These are phyloP conservation scores for Deinandra increscens DNA, from an alignment of 129 eudicot species.

Conservation along the genomic window DNA sequence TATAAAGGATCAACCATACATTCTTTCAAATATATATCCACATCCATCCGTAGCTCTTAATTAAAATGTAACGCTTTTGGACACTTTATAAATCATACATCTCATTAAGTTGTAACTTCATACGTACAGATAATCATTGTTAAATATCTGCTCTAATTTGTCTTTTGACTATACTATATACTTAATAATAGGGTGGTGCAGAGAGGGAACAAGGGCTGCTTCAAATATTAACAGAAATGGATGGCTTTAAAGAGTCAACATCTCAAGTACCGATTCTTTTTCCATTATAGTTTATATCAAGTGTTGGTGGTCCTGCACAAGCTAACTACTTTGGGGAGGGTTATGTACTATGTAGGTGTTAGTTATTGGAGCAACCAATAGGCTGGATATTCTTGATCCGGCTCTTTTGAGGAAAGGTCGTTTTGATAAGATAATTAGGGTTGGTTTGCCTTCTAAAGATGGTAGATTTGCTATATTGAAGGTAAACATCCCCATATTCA, in stretches of 20 bases:
- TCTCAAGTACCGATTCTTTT: conserved; percentile 50
- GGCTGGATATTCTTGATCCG: conserved; percentile 95
- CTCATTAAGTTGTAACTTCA: background rate
- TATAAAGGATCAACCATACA: background rate
- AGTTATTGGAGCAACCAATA: conserved; percentile 92
- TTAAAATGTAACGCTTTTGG: background rate
- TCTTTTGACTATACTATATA: background rate
- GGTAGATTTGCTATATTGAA: conserved; percentile 87
- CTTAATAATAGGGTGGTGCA: conserved; percentile 82
- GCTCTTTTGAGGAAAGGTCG: conserved; percentile 95
- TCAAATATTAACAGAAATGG: conserved; percentile 95
- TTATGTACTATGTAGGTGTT: conserved; percentile 47
- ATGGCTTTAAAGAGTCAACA: conserved; percentile 85
- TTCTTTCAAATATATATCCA: background rate
- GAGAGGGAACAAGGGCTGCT: conserved; percentile 99
- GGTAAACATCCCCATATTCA: conserved; percentile 35
- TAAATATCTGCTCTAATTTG: background rate
- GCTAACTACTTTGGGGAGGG: conserved; percentile 5
- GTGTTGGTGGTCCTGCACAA: conserved; percentile 4
- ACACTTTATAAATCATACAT: background rate
- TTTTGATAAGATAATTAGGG: conserved; percentile 90
- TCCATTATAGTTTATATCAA: background rate
- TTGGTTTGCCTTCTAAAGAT: conserved; percentile 90
- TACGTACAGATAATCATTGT: background rate
- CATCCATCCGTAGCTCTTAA: background rate